Conservation (phyloP, 75 land plant species). For the Cryptomeria japonica region DNA sequence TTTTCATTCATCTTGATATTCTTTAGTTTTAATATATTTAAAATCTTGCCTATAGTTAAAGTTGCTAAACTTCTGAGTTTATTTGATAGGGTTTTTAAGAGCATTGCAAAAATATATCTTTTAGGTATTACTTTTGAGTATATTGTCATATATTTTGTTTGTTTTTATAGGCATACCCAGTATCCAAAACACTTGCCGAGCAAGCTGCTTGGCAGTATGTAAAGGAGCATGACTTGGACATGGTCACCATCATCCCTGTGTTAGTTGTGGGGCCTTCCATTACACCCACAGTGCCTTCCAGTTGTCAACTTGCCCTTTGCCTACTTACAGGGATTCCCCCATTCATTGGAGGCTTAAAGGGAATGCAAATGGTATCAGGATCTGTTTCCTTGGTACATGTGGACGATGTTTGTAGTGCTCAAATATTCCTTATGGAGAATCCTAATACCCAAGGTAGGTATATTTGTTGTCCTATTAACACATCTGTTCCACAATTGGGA, state of each 20-base stretch:
- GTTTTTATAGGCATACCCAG: conserved; percentile 49
- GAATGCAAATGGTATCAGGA: conserved; percentile 54
- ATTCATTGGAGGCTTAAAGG: conserved; percentile 22
- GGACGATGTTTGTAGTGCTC: conserved; percentile 76
- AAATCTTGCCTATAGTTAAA: no score
- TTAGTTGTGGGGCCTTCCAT: conserved; percentile 55
- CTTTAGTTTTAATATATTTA: no score
- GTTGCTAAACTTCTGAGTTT: background rate
- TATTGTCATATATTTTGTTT: background rate
- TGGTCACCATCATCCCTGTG: conserved; percentile 59
- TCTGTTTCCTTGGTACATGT: conserved; percentile 63
- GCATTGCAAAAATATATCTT: background rate
- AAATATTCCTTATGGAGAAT: conserved; percentile 57
- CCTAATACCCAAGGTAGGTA: conserved; percentile 67
- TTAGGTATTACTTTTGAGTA: background rate
- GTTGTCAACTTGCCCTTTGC: conserved; percentile 32
- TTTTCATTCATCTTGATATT: no score
- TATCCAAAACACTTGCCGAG: conserved; percentile 71
- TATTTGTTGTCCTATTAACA: conserved; percentile 56
- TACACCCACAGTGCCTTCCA: conserved; percentile 34
- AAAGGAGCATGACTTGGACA: conserved; percentile 52
- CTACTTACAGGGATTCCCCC: conserved; percentile 42
- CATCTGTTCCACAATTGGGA: conserved; percentile 54
- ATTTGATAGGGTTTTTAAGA: background rate
- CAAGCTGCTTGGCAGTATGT: conserved; percentile 72